Conservation (phyloP, 176 grass and related monocot genomes). For the Triticum aestivum region IWGSC_CS_RefSeq_v2.1 NC_057803.1:572268810-572269309, state of each 20-base stretch:
- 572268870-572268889: background rate
- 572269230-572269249: background rate
- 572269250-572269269: background rate
- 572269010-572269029: background rate
- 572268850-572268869: background rate
- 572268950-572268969: background rate
- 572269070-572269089: background rate
- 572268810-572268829: background rate
- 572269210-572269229: background rate
- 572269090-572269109: background rate
- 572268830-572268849: background rate
- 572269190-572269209: background rate
- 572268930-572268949: background rate
- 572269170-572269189: slow-evolving; percentile 16
- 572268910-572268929: background rate
- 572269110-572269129: background rate
- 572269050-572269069: background rate
- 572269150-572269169: slow-evolving; percentile 14
- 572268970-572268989: background rate
- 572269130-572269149: background rate
- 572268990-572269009: background rate
- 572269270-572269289: background rate
- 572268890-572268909: background rate
- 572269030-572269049: background rate
- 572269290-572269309: background rate